Conservation (phyloP, 371 early-diverging fungal species). For the Mortierella sp. region DNA sequence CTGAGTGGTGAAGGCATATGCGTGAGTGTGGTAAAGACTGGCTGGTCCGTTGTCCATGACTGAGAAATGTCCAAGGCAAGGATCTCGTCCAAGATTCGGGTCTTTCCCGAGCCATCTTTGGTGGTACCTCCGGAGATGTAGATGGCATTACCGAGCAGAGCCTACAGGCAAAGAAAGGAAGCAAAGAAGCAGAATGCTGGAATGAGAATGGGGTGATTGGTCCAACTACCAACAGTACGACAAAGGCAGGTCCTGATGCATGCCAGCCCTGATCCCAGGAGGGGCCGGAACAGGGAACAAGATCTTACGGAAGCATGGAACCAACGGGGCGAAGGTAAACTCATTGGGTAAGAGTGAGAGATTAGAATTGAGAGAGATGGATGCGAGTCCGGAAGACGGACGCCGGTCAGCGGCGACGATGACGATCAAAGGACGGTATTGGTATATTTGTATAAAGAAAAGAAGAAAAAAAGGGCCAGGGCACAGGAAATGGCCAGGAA, state of each 20-base stretch:
- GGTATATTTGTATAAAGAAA: too few species aligned
- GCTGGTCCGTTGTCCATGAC: slow-evolving; percentile 31
- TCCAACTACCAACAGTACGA: too few species aligned
- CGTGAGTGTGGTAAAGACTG: slow-evolving; percentile 8
- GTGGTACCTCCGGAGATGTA: slow-evolving; percentile 44
- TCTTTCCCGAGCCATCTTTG: slow-evolving; percentile 23
- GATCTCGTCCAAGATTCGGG: slow-evolving; percentile 24
- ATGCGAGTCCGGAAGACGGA: too few species aligned
- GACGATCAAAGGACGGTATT: too few species aligned
- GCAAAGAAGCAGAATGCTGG: neutral
- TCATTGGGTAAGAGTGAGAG: slow-evolving; percentile 11
- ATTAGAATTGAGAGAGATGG: too few species aligned
- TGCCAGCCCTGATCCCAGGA: too few species aligned
- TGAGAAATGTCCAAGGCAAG: slow-evolving; percentile 31
- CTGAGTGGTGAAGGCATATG: slow-evolving; percentile 17
- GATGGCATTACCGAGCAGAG: slow-evolving; percentile 20
- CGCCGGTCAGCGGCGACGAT: too few species aligned
- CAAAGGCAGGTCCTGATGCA: too few species aligned
- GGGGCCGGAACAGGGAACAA: too few species aligned
- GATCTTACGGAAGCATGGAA: slow-evolving; percentile 45
- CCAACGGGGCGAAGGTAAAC: slow-evolving; percentile 34
- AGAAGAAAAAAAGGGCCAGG: too few species aligned
- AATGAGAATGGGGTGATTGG: too few species aligned
- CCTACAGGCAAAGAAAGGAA: slow-evolving; percentile 7
- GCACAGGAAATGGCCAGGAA: too few species aligned